Conservation (phyloP, 345 rosid genomes). For the Firmiana major region DNA sequence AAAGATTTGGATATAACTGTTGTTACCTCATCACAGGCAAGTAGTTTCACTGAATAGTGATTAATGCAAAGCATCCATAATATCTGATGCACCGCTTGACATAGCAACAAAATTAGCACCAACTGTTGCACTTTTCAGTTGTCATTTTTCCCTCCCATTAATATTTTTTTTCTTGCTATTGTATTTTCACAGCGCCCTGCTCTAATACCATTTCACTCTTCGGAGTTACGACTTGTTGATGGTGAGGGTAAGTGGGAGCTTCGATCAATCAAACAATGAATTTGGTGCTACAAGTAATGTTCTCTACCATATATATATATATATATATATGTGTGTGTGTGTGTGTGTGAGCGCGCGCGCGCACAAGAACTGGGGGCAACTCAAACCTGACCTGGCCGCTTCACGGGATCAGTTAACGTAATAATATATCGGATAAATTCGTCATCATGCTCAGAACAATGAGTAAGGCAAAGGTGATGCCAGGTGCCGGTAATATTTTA, state of each 20-base stretch:
- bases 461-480: background rate
- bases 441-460: background rate
- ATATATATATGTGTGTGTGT: too few species aligned
- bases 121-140: background rate
- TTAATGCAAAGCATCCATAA: background rate
- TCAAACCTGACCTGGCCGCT: background rate
- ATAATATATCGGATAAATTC: background rate
- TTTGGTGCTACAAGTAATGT: background rate
- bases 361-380: background rate
- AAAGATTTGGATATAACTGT: slow-evolving; percentile 77
- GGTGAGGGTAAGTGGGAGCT: slow-evolving; percentile 99
- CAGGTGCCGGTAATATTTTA: background rate
- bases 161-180: background rate
- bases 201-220: slow-evolving; percentile 73
- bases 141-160: background rate
- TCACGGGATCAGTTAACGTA: background rate
- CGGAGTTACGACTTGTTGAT: slow-evolving; percentile 79
- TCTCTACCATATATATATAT: background rate
- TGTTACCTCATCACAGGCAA: slow-evolving; percentile 91
- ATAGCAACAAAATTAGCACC: background rate
- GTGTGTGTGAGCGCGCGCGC: too few species aligned
- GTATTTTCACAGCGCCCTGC: slow-evolving; percentile 72
- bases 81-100: background rate
- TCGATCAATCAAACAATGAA: slow-evolving; percentile 53
- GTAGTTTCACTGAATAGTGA: slow-evolving; percentile 7